Conservation (phyloP, 2,329 filamentous ascomycete genomes). For the Nigrospora osmanthi region DNA sequence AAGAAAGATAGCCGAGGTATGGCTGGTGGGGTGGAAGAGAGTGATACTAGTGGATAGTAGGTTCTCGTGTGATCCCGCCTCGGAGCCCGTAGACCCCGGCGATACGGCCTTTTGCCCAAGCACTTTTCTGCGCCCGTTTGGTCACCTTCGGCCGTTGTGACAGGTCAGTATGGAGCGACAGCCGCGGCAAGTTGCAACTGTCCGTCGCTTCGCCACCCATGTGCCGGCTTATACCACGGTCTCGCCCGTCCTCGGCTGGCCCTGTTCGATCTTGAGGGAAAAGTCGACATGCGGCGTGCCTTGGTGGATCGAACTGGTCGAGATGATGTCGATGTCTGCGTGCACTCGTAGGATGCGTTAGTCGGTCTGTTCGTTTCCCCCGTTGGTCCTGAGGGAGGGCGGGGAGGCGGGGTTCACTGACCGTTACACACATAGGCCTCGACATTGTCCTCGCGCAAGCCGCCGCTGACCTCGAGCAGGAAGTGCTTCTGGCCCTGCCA, state of each 20-base stretch:
- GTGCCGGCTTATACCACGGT: too few relatives aligned
- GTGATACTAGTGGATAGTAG: too few relatives aligned
- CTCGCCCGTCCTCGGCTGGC: slow-evolving; percentile 1
- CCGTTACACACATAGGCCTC: slow-evolving; percentile 69
- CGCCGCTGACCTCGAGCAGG: slow-evolving; percentile 87
- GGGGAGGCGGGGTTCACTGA: slow-evolving; percentile 27
- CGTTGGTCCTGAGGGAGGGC: not conserved
- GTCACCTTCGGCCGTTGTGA: too few relatives aligned
- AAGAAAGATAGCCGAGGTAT: too few relatives aligned
- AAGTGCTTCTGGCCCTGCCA: slow-evolving; percentile 71
- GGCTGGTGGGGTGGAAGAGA: too few relatives aligned
- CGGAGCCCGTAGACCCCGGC: too few relatives aligned
- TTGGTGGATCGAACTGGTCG: slow-evolving; percentile 94
- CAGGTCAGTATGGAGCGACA: too few relatives aligned
- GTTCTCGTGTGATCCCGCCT: too few relatives aligned
- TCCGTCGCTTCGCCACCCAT: too few relatives aligned
- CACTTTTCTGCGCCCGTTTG: too few relatives aligned
- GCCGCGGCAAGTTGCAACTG: too few relatives aligned
- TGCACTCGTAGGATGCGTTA: not conserved
- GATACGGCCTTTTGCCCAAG: too few relatives aligned
- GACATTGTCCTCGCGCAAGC: slow-evolving; percentile 79
- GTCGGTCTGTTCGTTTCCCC: not conserved
- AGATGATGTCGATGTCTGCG: slow-evolving; percentile 85
- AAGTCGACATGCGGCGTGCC: slow-evolving; percentile 92
- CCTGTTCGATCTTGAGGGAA: slow-evolving; percentile 74